Base-by-base conservation (phyloP, 306 rosid genomes). In the Vigna mungo region DNA sequence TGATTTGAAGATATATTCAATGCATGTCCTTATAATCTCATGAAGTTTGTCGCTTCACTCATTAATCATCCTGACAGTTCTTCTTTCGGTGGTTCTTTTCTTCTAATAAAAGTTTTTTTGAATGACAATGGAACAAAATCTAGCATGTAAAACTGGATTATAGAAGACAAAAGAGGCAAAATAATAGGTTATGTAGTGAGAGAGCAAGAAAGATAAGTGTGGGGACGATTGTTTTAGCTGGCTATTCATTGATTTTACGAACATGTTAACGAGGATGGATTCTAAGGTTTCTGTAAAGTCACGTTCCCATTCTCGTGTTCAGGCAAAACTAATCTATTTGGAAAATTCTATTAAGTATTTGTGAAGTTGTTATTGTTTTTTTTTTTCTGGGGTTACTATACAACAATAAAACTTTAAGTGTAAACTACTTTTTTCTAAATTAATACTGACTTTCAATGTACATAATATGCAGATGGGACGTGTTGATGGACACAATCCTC, bases 401-500 rank as follows among this genome's bases (percentile, higher is more conserved):
- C 17, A 17, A 47, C 32, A 77, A 46, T 65, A 46, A 53, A 77
- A 36, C 63, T 41, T 58, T 52, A 17, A 23, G 18, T 20, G 11
- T 30, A 41, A 79, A 69, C 32, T n/a, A n/a, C 23, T 43, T 63
- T 51, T 63, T 63, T 39, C 34, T 51, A 20, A 17, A 41, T 32
- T 72, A 23, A 61, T 60, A 56, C 46, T 36, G 65, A 79, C 30
- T 80, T 69, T 58, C 36, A 49, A 10, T 61, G 83, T 72, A 79
- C 56, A 30, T 58, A 23, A 78, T 87, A 51, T 81, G 77, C 88
- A 95, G 99, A 92, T 95, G 97, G 99, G 97, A 59, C 97, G 96
- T 61, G 88, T 83, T 81, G 97, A 92, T 86, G 99, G 97, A 79
- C 83, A 78, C 76, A 89, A 88, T 83, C 87, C 87, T 44, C 92